phyloP scores from a whole-genome alignment of 192 early-diverging fungal species.

The Coemansia sp. region DNA sequence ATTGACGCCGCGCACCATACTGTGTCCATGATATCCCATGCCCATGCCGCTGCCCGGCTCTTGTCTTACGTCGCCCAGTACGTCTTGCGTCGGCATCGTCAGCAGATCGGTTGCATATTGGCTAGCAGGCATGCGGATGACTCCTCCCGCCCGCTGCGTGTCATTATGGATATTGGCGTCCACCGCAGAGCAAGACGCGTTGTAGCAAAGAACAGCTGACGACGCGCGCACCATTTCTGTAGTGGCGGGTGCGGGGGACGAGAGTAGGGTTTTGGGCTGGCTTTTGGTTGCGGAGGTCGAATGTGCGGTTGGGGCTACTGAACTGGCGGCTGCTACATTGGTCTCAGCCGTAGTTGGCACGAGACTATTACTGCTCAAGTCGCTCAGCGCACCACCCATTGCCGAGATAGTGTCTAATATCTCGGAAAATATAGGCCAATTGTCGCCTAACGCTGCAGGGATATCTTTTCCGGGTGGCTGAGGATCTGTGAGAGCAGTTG shows the following conservation, averaged over 20 bases:
- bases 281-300: not conserved
- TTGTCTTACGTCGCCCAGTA: slow-evolving; percentile 28
- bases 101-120: not conserved
- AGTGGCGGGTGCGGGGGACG: not conserved
- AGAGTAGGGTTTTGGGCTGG: not conserved
- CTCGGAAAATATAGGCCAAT: not conserved
- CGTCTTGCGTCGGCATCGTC: slow-evolving; percentile 16
- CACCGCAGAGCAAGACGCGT: not conserved
- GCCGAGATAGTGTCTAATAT: not conserved
- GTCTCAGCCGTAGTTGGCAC: slow-evolving; percentile 2
- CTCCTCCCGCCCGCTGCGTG: not conserved
- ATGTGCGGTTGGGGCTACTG: not conserved
- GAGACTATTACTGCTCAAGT: not conserved
- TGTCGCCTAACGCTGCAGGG: not conserved
- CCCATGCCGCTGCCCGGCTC: slow-evolving; percentile 27
- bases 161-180: not conserved
- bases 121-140: slow-evolving; percentile 16
- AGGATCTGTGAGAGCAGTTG: not conserved
- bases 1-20: slow-evolving; percentile 57
- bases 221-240: not conserved
- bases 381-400: not conserved
- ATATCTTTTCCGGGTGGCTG: not conserved
- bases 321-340: not conserved
- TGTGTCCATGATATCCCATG: slow-evolving; percentile 48
- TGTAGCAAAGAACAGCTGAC: not conserved